phyloP scores from a whole-genome alignment of 192 early-diverging fungal species.

The Endogone sp. region DNA sequence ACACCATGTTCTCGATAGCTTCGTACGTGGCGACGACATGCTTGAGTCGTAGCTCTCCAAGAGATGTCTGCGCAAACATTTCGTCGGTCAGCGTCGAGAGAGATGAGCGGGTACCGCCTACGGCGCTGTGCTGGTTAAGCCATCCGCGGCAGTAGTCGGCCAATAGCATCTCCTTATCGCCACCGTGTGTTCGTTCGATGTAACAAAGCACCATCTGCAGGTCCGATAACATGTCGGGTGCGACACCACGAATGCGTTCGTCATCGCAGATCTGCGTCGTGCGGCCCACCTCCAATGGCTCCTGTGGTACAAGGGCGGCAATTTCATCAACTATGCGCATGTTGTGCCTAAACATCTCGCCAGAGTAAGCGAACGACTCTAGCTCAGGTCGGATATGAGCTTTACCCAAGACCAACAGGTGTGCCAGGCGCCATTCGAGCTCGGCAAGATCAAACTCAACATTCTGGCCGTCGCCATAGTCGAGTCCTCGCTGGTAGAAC shows the following conservation, averaged over 20 bases:
- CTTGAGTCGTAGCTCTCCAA: conserved; percentile 7
- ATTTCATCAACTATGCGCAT: conserved; percentile 11
- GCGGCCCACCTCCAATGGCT: background rate
- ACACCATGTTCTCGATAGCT: conserved; percentile 8
- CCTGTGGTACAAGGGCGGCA: conserved; percentile 10
- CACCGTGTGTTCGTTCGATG: conserved; percentile 10
- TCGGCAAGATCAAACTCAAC: conserved; percentile 15
- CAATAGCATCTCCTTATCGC: conserved; percentile 4
- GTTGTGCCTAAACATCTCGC: conserved; percentile 10
- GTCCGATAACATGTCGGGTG: conserved; percentile 11
- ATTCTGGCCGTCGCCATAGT: conserved; percentile 6
- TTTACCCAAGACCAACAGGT: conserved; percentile 1
- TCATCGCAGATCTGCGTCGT: background rate
- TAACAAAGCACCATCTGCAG: conserved; percentile 17
- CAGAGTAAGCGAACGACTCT: conserved; percentile 8
- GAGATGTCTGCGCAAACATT: background rate
- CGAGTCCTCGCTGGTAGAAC: conserved; percentile 10
- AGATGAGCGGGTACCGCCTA: background rate
- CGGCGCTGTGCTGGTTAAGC: conserved; percentile 2
- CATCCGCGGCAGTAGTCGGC: conserved; percentile 13
- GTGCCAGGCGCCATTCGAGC: conserved; percentile 9
- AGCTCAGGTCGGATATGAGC: background rate
- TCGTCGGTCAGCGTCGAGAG: conserved; percentile 3
- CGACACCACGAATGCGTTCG: background rate
- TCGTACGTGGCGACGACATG: conserved; percentile 15